phyloP scores from a whole-genome alignment of 805 yeast genomes.

The Yarrowia hollandica region DNA sequence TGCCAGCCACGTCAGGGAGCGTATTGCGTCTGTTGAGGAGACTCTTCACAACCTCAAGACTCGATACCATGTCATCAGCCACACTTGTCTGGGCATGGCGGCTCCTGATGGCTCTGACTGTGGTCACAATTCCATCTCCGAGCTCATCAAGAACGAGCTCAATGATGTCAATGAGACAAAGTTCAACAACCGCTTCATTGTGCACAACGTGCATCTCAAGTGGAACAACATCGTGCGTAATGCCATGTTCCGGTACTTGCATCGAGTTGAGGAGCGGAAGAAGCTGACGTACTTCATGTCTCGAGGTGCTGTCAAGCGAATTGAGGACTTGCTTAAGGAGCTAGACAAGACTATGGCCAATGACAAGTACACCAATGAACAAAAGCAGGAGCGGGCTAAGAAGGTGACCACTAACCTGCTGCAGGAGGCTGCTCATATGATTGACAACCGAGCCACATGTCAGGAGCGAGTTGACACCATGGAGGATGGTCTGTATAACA shows the following conservation, averaged over 20 bases:
- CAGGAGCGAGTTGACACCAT: slow-evolving; percentile 42
- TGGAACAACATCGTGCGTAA: slow-evolving; percentile 78
- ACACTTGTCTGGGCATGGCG: neutral
- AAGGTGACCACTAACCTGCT: slow-evolving; percentile 24
- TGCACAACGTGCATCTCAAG: slow-evolving; percentile 70
- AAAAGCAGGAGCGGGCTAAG: slow-evolving; percentile 23
- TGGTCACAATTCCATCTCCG: slow-evolving; percentile 10
- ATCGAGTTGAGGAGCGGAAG: slow-evolving; percentile 49
- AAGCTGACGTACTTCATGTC: slow-evolving; percentile 49
- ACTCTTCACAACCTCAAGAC: slow-evolving; percentile 32
- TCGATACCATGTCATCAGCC: slow-evolving; percentile 30
- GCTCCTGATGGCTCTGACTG: slow-evolving; percentile 28
- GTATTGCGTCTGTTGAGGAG: slow-evolving; percentile 31
- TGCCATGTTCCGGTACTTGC: slow-evolving; percentile 58
- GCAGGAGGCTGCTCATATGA: slow-evolving; percentile 17
- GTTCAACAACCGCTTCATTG: slow-evolving; percentile 67
- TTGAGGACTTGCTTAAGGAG: slow-evolving; percentile 52
- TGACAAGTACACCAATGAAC: slow-evolving; percentile 12
- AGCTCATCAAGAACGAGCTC: slow-evolving; percentile 20
- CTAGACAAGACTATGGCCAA: slow-evolving; percentile 35
- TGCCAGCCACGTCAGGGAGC: slow-evolving; percentile 33
- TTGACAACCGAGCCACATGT: slow-evolving; percentile 28
- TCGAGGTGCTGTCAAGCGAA: slow-evolving; percentile 51
- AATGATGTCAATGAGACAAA: slow-evolving; percentile 28
- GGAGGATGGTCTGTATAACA: slow-evolving; percentile 52